Base-by-base conservation (phyloP, 495 filamentous ascomycete species). In the Elaphomyces granulatus region DNA sequence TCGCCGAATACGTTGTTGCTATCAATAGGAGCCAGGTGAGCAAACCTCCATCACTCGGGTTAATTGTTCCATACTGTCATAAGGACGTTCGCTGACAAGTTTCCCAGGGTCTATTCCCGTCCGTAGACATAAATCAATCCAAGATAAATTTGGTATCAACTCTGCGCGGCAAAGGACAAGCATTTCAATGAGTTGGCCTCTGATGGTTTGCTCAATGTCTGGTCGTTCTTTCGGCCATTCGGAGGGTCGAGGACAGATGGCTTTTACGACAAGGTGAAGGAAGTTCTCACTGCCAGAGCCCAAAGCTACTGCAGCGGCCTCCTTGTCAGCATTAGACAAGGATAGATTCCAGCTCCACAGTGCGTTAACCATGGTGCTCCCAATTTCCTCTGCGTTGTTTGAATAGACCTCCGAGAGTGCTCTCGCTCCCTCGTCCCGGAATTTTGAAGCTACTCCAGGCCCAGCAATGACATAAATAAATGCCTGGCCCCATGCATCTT, bases 41-140 rank as follows among this genome's bases (percentile, higher is more conserved):
- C 15, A 15, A 45, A 51, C 48, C 37, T 57, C 49, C 20, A 60
- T 55, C 28, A 68, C 54, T 19, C 51, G 48, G 20, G 54, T 52
- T 38, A 68, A 46, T 35, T 64, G 63, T 21, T 59, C 51, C 43
- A 80, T 59, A 46, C 71, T 75, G n/a, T 65, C 47, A n/a, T 55
- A 48, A 8, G 67, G 43, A 20, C 62, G 48, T 30, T 60, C 69
- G 16, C 63, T 61, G 3, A 78, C 83, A 36, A 98, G 68, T 8
- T 69, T 61, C 14, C 87, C 87, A 2, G 90, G 90, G 55, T 98
- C 90, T 3, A 82, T 65, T 16, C 79, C 75, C 16, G 81, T 74
- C 43, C 71, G 72, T 30, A 95, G 62, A 51, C 86, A 94, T 3
- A 84, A 51, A 18, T 82, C 77, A 54, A 98, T 98, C 92, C 92